Evolutionary conservation across 2,329 filamentous ascomycete genomes (phyloP), one percentile per base, ranked within the genome.

Genomic region (Penicillium sp.): DNA sequence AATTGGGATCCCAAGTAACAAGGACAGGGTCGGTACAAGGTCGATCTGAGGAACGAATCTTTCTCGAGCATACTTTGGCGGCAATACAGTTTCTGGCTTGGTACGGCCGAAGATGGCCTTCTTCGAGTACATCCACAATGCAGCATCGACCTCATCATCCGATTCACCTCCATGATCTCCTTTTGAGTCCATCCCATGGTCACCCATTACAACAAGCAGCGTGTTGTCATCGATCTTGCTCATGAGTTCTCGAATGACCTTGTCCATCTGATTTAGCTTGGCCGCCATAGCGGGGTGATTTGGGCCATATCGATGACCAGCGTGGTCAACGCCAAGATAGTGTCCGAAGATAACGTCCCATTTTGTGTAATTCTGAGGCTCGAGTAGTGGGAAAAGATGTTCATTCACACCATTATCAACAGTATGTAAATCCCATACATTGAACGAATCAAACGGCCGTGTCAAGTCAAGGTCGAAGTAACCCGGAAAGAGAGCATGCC

Each of bases 121-220:
- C 76, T 93, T 96, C 1, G 95, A 96, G 76, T 98, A 99, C 93
- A 99, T 96, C 94, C 95, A 99, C 51, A 99, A 78, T 2, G 95
- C 93, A 60, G 95, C 93, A 76, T 99, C 89, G 7, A 99, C 87
- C 76, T 99, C 95, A 66, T 98, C 93, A 69, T 97, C 92, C 35
- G 94, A 97, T 81, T 99, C 95, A 58, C 95, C 95, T n/a, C 95
- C 95, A 73, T 99, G 95, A 68, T 99, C 95, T 19, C 95, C 95
- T 80, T 99, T 98, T 64, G 86, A 83, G 76, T 99, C 95, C 95
- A 99, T 99, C 11, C 95, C 95, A 73, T 99, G 95, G 75, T 99
- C 95, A n/a, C 95, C 95, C 92, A 99, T 96, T 15, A 99, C 91
- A 21, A 99, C 88, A 41, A 99, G 82, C 23, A 99, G 82, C 0